Evolutionary conservation across 306 rosid genomes (phyloP).

Genomic region (Quercus berberidifolia): DNA sequence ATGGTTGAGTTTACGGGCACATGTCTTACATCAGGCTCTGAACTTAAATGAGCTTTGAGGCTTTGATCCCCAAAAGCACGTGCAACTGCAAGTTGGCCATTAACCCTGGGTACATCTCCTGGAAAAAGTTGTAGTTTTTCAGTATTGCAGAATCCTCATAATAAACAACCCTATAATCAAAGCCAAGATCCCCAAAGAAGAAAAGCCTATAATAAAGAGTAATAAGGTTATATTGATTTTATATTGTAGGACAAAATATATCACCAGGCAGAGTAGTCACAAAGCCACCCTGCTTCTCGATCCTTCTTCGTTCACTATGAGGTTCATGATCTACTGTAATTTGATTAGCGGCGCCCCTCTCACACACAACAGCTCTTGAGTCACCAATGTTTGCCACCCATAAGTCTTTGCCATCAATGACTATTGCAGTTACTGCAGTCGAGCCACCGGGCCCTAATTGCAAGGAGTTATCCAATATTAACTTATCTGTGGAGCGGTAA

Average conservation of each 20-base stretch:
- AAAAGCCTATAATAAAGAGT: neutral
- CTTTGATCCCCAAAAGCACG: conserved; percentile 23
- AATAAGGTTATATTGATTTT: neutral
- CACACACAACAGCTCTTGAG: conserved; percentile 11
- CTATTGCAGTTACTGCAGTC: conserved; percentile 20
- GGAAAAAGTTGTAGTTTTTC: neutral
- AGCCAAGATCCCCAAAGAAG: neutral
- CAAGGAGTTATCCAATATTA: conserved; percentile 2
- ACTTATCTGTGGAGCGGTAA: conserved; percentile 10
- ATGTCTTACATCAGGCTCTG: conserved; percentile 17
- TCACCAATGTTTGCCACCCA: conserved; percentile 19
- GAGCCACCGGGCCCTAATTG: conserved; percentile 18
- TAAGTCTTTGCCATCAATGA: conserved; percentile 13
- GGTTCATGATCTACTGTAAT: conserved; percentile 18
- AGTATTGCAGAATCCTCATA: neutral
- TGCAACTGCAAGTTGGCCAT: conserved; percentile 21
- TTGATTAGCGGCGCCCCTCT: conserved; percentile 8
- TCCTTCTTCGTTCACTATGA: conserved; percentile 14
- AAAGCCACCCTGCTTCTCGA: conserved; percentile 19
- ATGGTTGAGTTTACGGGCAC: neutral
- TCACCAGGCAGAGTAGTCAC: conserved; percentile 17
- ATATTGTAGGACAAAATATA: neutral
- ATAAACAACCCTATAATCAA: neutral
- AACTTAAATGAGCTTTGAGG: conserved; percentile 15
- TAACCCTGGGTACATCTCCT: conserved; percentile 23